Base-by-base conservation (phyloP, 495 filamentous ascomycete species). In the Daldinia concentrica region DNA sequence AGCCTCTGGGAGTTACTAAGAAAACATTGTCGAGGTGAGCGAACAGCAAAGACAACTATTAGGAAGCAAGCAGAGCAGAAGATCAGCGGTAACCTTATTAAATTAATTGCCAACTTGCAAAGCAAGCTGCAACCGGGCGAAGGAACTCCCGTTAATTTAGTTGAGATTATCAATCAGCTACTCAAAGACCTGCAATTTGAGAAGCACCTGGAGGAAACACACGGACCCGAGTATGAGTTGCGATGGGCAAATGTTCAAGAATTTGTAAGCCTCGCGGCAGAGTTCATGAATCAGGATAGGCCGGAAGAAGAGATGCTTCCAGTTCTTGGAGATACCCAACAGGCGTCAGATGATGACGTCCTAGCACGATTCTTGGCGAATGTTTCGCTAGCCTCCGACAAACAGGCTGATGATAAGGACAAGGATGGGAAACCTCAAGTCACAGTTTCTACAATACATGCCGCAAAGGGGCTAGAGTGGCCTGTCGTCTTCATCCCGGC, bases 401-500 rank as follows among this genome's bases (percentile, higher is more conserved):
- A 90, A 0, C 87, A 87, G 56, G 83, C 84, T 17, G 86, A 89
- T 9, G 87, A 88, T 1, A 84, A 84, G 1, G 84, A 87, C 19
- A 82, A 88, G n/a, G 76, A 81, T n/a, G 76, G 64, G 26, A 82
- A 86, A 22, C 86, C 89, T 12, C 88, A 91, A 74, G 89, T 98
- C 14, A 98, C 94, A 2, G 92, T 99, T 15, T 97, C 93, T 12
- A 99, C 96, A 0, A 98, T 99, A 26, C 96, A 99, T 76, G 93
- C 95, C 0, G 94, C 96, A 0, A 99, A 99, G 77, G 95, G 96
- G 4, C 83, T 99, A 0, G 96, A 99, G 76, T 99, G 96, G 96
- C 96, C 96, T 1, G 87, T 98, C 9, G 93, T 99, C 0, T 99
- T 99, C 78, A 90, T 99, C 12, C 94, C 96, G 0, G 92, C 91